These are phyloP conservation scores for Bretschneidera sinensis DNA, from an alignment of 345 rosid genomes.

Conservation along the genomic window DNA sequence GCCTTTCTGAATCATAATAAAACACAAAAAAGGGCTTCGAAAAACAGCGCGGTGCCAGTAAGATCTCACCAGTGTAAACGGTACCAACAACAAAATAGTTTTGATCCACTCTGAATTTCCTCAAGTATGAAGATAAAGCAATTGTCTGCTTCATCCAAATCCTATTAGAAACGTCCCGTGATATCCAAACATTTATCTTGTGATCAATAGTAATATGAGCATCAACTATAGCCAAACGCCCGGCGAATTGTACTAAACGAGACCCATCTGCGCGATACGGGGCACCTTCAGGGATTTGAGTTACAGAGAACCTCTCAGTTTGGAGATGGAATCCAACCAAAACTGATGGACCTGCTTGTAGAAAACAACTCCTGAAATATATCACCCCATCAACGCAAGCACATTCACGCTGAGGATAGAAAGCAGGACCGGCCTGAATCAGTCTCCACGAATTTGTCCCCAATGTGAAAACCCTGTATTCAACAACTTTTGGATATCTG, in stretches of 20 bases:
- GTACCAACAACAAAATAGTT: slow-evolving; percentile 7
- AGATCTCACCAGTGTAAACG: slow-evolving; percentile 9
- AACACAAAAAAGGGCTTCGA: slow-evolving; percentile 2
- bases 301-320: slow-evolving; percentile 4
- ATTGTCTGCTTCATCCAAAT: neutral
- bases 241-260: slow-evolving; percentile 1
- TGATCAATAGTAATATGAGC: neutral
- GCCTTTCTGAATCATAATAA: neutral
- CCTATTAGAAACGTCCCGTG: neutral
- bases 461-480: slow-evolving; percentile 15
- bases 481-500: neutral
- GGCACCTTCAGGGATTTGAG: neutral
- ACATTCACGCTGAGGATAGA: slow-evolving; percentile 12
- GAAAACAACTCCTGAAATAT: slow-evolving; percentile 5
- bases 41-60: slow-evolving; percentile 12
- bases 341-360: neutral
- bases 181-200: neutral
- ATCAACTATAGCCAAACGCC: slow-evolving; percentile 11
- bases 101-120: neutral
- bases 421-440: slow-evolving; percentile 9
- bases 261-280: neutral
- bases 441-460: slow-evolving; percentile 19
- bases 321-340: slow-evolving; percentile 15
- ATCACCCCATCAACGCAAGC: slow-evolving; percentile 17
- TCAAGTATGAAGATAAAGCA: neutral